Conservation (phyloP, 2,329 filamentous ascomycete species). For the Aspergillus flavus region DNA sequence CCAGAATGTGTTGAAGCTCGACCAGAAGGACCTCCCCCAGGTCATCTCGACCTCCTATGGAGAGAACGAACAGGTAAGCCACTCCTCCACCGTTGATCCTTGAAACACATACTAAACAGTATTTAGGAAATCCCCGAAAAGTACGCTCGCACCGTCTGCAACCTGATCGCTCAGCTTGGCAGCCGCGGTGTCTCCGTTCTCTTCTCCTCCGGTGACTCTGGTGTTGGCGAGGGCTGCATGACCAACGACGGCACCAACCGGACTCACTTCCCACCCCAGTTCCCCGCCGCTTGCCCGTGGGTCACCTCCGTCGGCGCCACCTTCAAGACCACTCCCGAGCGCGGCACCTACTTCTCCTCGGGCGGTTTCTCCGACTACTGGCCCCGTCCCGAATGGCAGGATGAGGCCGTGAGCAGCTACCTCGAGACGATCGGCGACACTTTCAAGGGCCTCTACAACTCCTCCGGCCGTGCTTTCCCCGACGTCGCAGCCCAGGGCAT, state of each 20-base stretch:
- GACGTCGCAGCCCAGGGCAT: constrained; percentile 44
- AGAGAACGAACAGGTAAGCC: constrained; percentile 42
- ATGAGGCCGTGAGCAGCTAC: constrained; percentile 39
- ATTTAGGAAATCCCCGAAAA: constrained; percentile 35
- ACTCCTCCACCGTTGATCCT: no score
- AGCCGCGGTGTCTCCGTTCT: constrained; percentile 53
- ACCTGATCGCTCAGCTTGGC: constrained; percentile 53
- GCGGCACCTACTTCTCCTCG: constrained; percentile 44
- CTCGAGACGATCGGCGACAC: constrained; percentile 29
- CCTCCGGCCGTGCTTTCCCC: constrained; percentile 42
- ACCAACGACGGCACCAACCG: constrained; percentile 39
- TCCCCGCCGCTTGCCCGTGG: constrained; percentile 43
- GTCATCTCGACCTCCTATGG: constrained; percentile 47
- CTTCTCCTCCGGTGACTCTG: constrained; percentile 54
- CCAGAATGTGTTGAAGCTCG: constrained; percentile 34
- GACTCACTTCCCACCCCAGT: constrained; percentile 46
- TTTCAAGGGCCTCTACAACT: constrained; percentile 36
- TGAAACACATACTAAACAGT: neutral
- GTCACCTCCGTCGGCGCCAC: constrained; percentile 49
- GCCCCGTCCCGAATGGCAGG: constrained; percentile 38
- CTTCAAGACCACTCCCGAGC: constrained; percentile 39
- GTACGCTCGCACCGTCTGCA: constrained; percentile 45
- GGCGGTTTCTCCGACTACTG: constrained; percentile 46
- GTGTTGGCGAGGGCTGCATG: constrained; percentile 42
- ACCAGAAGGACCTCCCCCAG: constrained; percentile 34